Conservation (phyloP, 129 eudicot species). For the Escallonia rubra region DNA sequence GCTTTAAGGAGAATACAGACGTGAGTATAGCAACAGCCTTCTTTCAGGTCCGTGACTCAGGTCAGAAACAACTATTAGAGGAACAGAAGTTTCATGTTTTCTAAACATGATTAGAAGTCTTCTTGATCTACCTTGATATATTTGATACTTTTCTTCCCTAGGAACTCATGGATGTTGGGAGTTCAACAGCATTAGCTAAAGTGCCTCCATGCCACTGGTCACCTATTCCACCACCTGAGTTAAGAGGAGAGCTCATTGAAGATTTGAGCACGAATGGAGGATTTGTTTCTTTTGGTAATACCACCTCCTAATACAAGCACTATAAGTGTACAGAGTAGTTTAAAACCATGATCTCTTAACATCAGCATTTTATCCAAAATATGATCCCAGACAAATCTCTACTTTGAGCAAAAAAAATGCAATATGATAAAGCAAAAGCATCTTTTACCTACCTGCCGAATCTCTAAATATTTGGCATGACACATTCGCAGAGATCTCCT, state of each 20-base stretch:
- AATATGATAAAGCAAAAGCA: no score
- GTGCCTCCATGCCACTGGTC: slow-evolving; percentile 97
- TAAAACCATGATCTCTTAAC: not conserved
- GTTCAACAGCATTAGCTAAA: slow-evolving; percentile 47
- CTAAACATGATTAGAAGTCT: not conserved
- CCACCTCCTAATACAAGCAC: not conserved
- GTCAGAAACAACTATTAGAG: not conserved
- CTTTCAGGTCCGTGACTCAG: slow-evolving; percentile 63
- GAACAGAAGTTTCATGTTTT: not conserved
- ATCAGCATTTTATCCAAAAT: no score
- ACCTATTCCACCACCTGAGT: slow-evolving; percentile 89
- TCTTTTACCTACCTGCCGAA: not conserved
- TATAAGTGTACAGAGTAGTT: not conserved
- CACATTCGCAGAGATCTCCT: slow-evolving; percentile 48
- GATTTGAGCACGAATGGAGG: slow-evolving; percentile 97
- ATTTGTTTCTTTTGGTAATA: slow-evolving; percentile 80
- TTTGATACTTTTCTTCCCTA: slow-evolving; percentile 3
- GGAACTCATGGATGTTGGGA: slow-evolving; percentile 91
- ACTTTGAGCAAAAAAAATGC: no score
- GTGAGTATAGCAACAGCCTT: slow-evolving; percentile 83
- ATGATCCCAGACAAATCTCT: no score
- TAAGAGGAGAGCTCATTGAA: slow-evolving; percentile 79
- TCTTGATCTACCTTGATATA: not conserved
- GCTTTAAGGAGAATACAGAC: slow-evolving; percentile 77
- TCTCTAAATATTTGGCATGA: not conserved